These are phyloP conservation scores for Kokia cookei DNA, from an alignment of 441 rosid genomes.

Conservation along the genomic window DNA sequence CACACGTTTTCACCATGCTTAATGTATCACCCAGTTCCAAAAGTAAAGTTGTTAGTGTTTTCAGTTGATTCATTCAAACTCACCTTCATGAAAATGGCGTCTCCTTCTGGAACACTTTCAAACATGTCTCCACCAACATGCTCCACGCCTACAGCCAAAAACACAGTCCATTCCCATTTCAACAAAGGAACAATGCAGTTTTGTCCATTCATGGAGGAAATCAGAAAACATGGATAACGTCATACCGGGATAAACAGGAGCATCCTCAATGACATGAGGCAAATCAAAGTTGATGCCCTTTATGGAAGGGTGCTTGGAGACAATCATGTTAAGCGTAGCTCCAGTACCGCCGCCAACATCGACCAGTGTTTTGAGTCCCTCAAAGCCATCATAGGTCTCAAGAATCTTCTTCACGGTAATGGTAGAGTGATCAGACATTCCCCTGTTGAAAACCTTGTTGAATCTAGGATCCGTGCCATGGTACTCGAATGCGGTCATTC, in stretches of 20 bases:
- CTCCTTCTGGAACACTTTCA: constrained; percentile 64
- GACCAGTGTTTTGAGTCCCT: constrained; percentile 45
- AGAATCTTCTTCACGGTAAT: constrained; percentile 64
- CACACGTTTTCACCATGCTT: background rate
- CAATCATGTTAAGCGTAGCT: constrained; percentile 60
- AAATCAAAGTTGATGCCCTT: constrained; percentile 83
- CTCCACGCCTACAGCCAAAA: constrained; percentile 39
- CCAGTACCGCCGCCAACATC: constrained; percentile 91
- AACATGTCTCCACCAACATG: constrained; percentile 88
- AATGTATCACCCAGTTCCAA: too few relatives aligned
- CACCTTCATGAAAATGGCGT: constrained; percentile 83
- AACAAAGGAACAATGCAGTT: background rate
- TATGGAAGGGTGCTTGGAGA: constrained; percentile 49
- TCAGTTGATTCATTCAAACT: background rate
- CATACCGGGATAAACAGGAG: constrained; percentile 56
- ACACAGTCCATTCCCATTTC: background rate
- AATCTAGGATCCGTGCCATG: constrained; percentile 72
- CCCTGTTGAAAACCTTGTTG: constrained; percentile 59
- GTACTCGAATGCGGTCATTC: constrained; percentile 62
- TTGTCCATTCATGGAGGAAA: background rate
- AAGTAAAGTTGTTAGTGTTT: background rate
- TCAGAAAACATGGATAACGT: background rate
- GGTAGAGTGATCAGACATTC: constrained; percentile 68
- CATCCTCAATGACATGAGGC: constrained; percentile 60
- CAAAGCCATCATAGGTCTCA: constrained; percentile 63